Evolutionary conservation across 192 early-diverging fungal species (phyloP), one percentile per base, ranked within the genome.

Genomic region (Spinellus fusiger): DNA sequence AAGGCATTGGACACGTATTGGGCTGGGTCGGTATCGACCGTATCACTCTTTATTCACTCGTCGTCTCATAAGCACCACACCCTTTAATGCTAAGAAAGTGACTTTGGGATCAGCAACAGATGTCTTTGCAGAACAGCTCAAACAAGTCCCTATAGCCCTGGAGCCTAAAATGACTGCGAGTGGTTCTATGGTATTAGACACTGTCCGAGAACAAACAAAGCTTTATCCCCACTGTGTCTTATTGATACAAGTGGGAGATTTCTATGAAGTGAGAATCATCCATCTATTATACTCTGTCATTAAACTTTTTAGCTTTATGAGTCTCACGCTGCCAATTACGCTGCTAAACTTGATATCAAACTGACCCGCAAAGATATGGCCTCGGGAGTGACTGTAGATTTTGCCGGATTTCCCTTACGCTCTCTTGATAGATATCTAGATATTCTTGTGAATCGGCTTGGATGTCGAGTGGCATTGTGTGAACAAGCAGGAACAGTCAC

Each of bases 231-330:
- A 77, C 22, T 86, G 87, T 61, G 84, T 89, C 16, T 66, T 91
- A 1, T 75, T 91, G 12, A 78, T 85, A 15, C 83, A 84, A 31
- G 89, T 91, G 20, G 89, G 89, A n/a, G 84, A 86, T 55, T 89
- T 91, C 57, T 91, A 89, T 67, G 89, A 91, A 73, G 81, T 83
- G 78, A 56, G 9, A 9, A 12, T 32, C 48, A 26, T 65, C 10
- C 15, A 20, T 52, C 23, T 59, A 37, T 33, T 49, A n/a, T n/a
- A n/a, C n/a, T n/a, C n/a, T n/a, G n/a, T n/a, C n/a, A n/a, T n/a
- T n/a, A n/a, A n/a, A n/a, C n/a, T n/a, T n/a, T 20, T 25, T 44
- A 83, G 79, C 59, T 89, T 23, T 91, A 89, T 67, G 86, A 83
- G 47, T 79, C 88, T 15, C 86, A 91, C 64, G 89, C 89, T 0